phyloP scores from a whole-genome alignment of 108 stramenopile species.

The Aureococcus anophagefferens region DNA sequence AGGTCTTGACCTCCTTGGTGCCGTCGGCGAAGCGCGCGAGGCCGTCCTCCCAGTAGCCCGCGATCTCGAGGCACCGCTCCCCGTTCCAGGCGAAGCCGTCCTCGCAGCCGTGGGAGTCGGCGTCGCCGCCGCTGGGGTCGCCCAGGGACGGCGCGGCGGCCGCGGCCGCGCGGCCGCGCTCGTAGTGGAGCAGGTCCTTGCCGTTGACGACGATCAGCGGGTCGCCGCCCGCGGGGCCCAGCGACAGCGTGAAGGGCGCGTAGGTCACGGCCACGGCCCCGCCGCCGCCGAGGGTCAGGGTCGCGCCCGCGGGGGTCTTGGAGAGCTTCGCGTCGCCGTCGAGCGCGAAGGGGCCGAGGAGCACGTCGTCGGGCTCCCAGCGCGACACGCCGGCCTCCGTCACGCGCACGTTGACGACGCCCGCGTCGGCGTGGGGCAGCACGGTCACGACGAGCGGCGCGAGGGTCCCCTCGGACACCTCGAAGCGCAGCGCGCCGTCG shows the following conservation, averaged over 20 bases:
- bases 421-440: background rate
- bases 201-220: background rate
- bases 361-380: background rate
- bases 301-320: too few species aligned
- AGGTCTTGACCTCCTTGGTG: background rate
- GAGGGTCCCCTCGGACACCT: background rate
- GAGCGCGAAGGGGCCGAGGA: background rate
- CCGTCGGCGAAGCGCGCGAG: constrained; percentile 77
- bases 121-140: too few species aligned
- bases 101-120: background rate
- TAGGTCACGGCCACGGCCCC: background rate
- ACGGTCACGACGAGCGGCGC: background rate
- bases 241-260: background rate
- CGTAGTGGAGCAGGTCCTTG: background rate
- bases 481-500: background rate
- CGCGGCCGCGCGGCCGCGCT: background rate
- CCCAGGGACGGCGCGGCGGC: too few species aligned
- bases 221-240: background rate
- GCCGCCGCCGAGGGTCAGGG: background rate
- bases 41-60: constrained; percentile 84
- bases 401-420: background rate
- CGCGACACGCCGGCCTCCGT: background rate
- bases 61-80: constrained; percentile 66
- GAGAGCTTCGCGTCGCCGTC: background rate
- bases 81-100: constrained; percentile 3